Evolutionary conservation across 2,329 filamentous ascomycete genomes (phyloP), one percentile per base, ranked within the genome.

Genomic region (Fusarium tuaranense): DNA sequence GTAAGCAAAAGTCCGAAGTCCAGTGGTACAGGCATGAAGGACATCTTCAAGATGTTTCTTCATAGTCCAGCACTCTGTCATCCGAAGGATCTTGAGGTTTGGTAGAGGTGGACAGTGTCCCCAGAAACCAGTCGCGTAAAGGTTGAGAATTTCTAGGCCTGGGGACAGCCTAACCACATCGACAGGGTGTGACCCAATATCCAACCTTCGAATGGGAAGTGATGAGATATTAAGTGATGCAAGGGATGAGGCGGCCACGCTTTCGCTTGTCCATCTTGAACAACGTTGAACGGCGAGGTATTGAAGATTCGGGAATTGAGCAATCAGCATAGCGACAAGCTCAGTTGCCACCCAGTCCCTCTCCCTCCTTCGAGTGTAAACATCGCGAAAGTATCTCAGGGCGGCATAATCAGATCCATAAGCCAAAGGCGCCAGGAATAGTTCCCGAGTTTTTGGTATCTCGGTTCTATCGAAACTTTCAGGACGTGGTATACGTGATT

Each of bases 271-370:
- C 68, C 68, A 70, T 8, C 34, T 34, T 27, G 36, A n/a, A 46
- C 61, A 34, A 13, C 16, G 60, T n/a, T 44, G 55, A n/a, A 68
- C 3, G 44, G 34, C 44, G 32, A 70, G 57, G 36, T 63, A 36
- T 12, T 59, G 55, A 7, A 68, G 34, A 14, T 58, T 68, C 12
- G 61, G 65, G 25, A 70, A 57, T 34, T 68, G 65, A n/a, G 68
- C 65, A 18, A 68, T 41, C 12, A 68, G 25, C 57, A 65, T 65
- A 27, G 57, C 65, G 12, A 48, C 27, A n/a, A 68, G 32, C 60
- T 70, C 68, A 20, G 55, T 36, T 27, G 57, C 39, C 22, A 41
- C 38, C n/a, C 46, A 64, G 18, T 34, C 6, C 22, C 39, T 48
- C 6, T 38, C 51, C 53, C 51, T 32, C 27, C 27, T 32, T 55